These are phyloP conservation scores for Leucaena leucocephala DNA, from an alignment of 306 rosid genomes.

Conservation along the genomic window DNA sequence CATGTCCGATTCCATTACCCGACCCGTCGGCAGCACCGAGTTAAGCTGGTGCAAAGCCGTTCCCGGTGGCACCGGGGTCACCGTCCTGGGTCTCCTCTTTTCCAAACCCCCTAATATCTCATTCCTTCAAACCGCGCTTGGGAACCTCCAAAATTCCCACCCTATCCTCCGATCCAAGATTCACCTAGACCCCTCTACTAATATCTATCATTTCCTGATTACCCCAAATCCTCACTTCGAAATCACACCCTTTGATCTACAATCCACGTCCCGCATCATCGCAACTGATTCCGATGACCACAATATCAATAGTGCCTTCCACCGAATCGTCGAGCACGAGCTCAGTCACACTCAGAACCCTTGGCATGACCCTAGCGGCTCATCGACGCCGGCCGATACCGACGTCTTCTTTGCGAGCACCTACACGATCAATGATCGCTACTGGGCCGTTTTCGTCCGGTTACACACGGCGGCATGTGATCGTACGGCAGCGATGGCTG, in stretches of 20 bases:
- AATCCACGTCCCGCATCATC: constrained; percentile 57
- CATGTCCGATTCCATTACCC: constrained; percentile 30
- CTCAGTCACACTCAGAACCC: constrained; percentile 44
- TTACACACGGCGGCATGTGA: constrained; percentile 83
- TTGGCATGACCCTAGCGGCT: constrained; percentile 49
- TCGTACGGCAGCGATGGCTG: constrained; percentile 60
- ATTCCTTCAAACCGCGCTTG: constrained; percentile 66
- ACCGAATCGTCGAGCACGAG: constrained; percentile 69
- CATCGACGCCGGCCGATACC: constrained; percentile 23
- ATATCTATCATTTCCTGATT: constrained; percentile 51
- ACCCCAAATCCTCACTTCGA: constrained; percentile 49
- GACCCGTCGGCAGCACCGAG: constrained; percentile 85
- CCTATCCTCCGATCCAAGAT: constrained; percentile 84
- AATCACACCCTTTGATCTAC: constrained; percentile 63
- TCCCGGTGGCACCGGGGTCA: constrained; percentile 78
- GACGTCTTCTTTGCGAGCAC: constrained; percentile 55
- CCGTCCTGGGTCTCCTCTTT: constrained; percentile 72
- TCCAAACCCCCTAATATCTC: constrained; percentile 62
- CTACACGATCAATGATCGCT: constrained; percentile 43
- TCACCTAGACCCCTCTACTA: constrained; percentile 47
- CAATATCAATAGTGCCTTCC: constrained; percentile 46
- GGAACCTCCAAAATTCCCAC: constrained; percentile 63
- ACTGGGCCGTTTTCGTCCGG: constrained; percentile 59
- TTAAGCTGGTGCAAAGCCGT: constrained; percentile 88
- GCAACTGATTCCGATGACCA: constrained; percentile 15